phyloP scores from a whole-genome alignment of 805 yeast genomes.

The Sungouiozyma intestinalis region DNA sequence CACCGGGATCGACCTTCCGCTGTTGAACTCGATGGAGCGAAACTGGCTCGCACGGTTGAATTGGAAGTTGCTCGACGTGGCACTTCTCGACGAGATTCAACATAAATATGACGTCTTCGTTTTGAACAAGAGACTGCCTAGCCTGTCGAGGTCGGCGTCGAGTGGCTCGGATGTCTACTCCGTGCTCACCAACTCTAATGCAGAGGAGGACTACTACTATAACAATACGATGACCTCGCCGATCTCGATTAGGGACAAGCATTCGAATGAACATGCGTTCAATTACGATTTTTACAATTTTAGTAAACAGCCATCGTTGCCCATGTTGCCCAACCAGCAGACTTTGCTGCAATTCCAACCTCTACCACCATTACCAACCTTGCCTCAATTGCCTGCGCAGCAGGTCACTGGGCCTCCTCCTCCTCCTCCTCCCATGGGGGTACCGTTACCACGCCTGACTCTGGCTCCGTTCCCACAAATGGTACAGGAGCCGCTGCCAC shows the following conservation, averaged over 20 bases:
- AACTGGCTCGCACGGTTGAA: conserved; percentile 53
- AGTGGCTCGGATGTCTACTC: conserved; percentile 1
- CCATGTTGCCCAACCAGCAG: neutral
- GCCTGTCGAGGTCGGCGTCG: neutral
- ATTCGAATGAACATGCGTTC: conserved; percentile 4
- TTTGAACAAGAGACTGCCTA: conserved; percentile 3
- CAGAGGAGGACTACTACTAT: neutral
- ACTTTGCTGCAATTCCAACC: neutral
- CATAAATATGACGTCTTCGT: conserved; percentile 17
- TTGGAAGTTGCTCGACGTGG: conserved; percentile 45
- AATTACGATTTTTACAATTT: conserved; percentile 17
- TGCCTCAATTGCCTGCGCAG: neutral
- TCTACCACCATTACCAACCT: neutral
- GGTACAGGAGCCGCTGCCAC: neutral
- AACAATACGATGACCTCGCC: conserved; percentile 3
- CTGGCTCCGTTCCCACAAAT: neutral
- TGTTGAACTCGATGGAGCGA: conserved; percentile 59
- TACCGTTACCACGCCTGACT: conserved; percentile 2
- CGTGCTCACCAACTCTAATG: conserved; percentile 1
- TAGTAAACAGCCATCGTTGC: conserved; percentile 3
- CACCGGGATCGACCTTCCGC: conserved; percentile 59
- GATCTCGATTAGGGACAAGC: conserved; percentile 2
- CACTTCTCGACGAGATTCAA: conserved; percentile 19
- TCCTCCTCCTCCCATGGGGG: no score
- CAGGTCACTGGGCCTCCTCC: no score